These are phyloP conservation scores for Cylindricascospora bacillispora DNA, from an alignment of 1,139 yeast genomes.

Conservation along the genomic window DNA sequence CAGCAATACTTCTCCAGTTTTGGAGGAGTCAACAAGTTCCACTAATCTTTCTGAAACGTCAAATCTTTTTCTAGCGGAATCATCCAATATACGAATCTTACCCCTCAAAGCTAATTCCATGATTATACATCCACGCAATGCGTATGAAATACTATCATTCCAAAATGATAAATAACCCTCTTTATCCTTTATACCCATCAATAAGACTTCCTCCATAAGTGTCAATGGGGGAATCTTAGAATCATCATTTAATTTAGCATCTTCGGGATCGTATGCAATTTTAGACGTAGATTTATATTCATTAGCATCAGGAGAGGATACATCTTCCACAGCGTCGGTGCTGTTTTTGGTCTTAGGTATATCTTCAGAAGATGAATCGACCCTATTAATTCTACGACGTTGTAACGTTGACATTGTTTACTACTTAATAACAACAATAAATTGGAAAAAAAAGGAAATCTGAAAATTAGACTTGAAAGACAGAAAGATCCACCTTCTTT, in stretches of 20 bases:
- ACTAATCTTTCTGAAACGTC: constrained; percentile 79
- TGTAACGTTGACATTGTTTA: constrained; percentile 32
- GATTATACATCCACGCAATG: constrained; percentile 85
- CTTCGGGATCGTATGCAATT: constrained; percentile 51
- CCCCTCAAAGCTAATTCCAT: constrained; percentile 88
- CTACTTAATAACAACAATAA: not conserved
- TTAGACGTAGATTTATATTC: constrained; percentile 11
- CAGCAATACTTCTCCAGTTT: constrained; percentile 89
- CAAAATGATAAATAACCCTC: constrained; percentile 95
- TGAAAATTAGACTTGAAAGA: no score
- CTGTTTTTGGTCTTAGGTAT: not conserved
- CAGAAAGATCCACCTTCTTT: no score
- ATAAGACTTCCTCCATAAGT: constrained; percentile 87
- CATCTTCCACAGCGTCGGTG: constrained; percentile 3
- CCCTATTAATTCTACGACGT: constrained; percentile 34
- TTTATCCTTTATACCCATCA: constrained; percentile 86
- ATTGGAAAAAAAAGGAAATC: not conserved
- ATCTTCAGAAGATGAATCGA: constrained; percentile 10
- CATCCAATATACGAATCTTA: constrained; percentile 78
- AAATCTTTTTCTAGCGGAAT: constrained; percentile 81
- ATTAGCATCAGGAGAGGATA: constrained; percentile 10
- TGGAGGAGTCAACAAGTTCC: constrained; percentile 72
- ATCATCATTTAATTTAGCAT: constrained; percentile 29
- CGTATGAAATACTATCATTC: constrained; percentile 96
- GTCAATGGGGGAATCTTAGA: constrained; percentile 59